Evolutionary conservation across 2,329 filamentous ascomycete genomes (phyloP), one percentile per base, ranked within the genome.

Genomic region (Claviceps africana): DNA sequence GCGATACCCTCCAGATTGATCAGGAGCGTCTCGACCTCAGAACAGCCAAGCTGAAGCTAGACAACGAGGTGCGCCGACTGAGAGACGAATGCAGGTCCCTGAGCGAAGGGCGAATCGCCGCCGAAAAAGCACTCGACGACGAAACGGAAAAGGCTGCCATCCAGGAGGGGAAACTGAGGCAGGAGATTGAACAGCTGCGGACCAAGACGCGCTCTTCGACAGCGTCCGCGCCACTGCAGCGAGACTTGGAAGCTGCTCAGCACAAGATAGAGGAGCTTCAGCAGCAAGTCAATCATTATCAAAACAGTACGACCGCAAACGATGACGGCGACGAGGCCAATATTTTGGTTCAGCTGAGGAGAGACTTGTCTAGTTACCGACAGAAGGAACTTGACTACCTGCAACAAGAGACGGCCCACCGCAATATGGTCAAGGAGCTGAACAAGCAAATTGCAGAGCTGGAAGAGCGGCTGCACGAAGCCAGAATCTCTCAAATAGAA

Each of bases 1-100:
- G 75, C 51, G 78, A 82, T 53, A 78, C 75, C 1, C 75, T 79
- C 58, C 76, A 75, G 13, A 64, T 85, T 46, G 83, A 87, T 57
- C 78, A 82, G 55, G 85, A 88, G 60, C 81, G 83, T 56, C 68
- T 84, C 46, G 82, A 87, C 51, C 70, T 88, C 25, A 79, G 82
- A 19, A 80, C 81, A 30, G 69, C 78, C n/a, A 85, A 83, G 62
- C 69, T 81, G 56, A 83, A 81, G 60, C 73, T 86, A 19, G 84
- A 88, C 56, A 76, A 72, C 55, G 84, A 88, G 59, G 70, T 85
- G 17, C 78, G 80, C 43, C 74, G 81, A 13, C 68, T 86, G 17
- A 78, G 73, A 50, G 80, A 85, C 9, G 83, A 88, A 61, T 83
- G 81, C 59, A 73, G 72, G 52, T 63, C 71, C 1, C 67, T 86